Percentiles rank a stretch among this genome's conserved stretches.
phyloP scores from a whole-genome alignment of 2,329 filamentous ascomycete genomes.

The Aspergillus pseudoglaucus region DNA sequence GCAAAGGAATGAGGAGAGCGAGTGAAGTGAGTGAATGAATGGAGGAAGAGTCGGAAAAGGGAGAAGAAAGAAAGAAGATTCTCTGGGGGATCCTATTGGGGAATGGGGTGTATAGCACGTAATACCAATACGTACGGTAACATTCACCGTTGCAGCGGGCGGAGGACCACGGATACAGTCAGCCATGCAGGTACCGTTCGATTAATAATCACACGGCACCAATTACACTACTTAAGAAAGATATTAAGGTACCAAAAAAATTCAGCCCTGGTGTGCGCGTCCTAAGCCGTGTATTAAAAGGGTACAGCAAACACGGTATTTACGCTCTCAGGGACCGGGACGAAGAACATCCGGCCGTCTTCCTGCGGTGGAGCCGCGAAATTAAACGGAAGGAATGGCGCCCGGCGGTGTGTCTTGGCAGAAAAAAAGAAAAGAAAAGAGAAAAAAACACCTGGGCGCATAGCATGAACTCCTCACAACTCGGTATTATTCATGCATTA shows the following conservation, averaged over 20 bases:
- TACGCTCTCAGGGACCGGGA: not conserved
- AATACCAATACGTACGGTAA: not conserved
- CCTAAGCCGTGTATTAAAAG: no score
- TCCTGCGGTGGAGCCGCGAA: not conserved
- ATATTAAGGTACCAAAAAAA: not conserved
- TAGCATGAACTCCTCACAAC: no score
- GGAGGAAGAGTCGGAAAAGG: constrained; percentile 1
- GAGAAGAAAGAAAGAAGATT: constrained; percentile 2
- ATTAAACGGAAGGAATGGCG: not conserved
- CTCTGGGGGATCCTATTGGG: no score
- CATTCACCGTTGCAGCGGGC: not conserved
- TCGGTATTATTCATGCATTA: no score
- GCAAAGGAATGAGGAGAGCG: constrained; percentile 1
- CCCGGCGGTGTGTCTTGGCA: not conserved
- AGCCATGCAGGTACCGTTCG: not conserved
- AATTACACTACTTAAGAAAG: not conserved
- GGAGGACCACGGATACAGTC: not conserved
- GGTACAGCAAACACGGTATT: not conserved
- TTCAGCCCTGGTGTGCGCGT: not conserved
- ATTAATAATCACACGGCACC: not conserved
- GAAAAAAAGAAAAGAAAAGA: not conserved
- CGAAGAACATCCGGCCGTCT: not conserved
- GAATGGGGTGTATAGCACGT: not conserved
- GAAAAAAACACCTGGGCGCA: no score
- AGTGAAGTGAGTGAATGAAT: constrained; percentile 1